A percentile compares a stretch with the other conserved stretches of the same genome.
Evolutionary conservation across 805 yeast genomes (phyloP).

Genomic region (Saccharomycopsis microspora): DNA sequence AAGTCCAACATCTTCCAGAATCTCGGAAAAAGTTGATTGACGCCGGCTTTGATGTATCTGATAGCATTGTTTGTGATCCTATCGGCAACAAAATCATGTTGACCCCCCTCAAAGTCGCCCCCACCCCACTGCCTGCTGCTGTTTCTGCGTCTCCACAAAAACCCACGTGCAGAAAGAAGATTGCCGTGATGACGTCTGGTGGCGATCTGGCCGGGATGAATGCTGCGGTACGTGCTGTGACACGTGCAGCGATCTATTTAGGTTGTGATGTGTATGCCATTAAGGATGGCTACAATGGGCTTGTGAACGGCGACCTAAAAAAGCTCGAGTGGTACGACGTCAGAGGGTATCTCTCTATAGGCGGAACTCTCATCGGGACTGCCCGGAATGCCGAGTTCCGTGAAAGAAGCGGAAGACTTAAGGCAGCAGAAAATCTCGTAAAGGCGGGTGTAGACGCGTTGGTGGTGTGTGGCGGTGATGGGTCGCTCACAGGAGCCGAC

Average conservation of each 20-base stretch:
- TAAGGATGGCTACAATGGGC: constrained; percentile 91
- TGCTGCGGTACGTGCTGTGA: constrained; percentile 91
- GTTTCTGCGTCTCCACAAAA: background rate
- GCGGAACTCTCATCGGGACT: constrained; percentile 95
- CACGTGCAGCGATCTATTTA: constrained; percentile 76
- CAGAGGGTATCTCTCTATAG: constrained; percentile 82
- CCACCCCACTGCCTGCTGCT: constrained; percentile 3
- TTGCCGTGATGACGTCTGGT: constrained; percentile 96
- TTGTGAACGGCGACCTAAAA: constrained; percentile 80
- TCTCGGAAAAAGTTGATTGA: no score
- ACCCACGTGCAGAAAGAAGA: constrained; percentile 31
- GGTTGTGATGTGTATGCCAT: constrained; percentile 89
- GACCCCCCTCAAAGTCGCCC: background rate
- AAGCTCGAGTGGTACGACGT: constrained; percentile 91
- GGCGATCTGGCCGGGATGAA: constrained; percentile 99
- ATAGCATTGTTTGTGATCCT: background rate
- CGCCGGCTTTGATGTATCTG: no score
- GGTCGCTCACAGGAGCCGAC: constrained; percentile 96
- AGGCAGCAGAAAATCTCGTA: constrained; percentile 78
- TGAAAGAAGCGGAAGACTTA: constrained; percentile 75
- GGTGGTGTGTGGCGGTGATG: constrained; percentile 97
- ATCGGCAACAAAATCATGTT: background rate
- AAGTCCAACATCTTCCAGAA: no score
- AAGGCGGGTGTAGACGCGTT: constrained; percentile 86
- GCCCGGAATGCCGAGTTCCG: constrained; percentile 84